Conservation (phyloP, 116 monocot genomes). For the Thalassia testudinum region DNA sequence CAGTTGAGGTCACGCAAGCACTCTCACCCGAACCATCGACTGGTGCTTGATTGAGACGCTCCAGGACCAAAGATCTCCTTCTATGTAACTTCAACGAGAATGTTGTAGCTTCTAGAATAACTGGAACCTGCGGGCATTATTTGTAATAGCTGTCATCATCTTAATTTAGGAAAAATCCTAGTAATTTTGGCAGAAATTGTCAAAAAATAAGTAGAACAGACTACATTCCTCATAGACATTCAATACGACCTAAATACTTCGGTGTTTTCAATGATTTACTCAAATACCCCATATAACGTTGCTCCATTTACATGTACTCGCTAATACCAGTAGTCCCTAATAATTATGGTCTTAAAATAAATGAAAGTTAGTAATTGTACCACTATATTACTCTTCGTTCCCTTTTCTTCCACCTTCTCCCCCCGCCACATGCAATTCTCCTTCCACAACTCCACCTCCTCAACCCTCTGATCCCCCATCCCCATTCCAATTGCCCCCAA, state of each 20-base stretch:
- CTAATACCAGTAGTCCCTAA: no score
- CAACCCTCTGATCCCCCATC: no score
- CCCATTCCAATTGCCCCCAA: no score
- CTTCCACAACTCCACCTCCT: no score
- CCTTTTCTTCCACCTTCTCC: no score
- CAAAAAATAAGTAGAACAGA: neutral
- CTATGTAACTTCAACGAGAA: constrained; percentile 65
- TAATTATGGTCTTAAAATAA: no score
- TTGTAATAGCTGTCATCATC: neutral
- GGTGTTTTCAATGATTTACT: no score
- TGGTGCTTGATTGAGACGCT: constrained; percentile 90
- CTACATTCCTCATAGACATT: neutral
- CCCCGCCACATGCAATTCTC: no score
- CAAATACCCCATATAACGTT: no score
- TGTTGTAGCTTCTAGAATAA: constrained; percentile 65
- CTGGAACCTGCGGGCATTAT: constrained; percentile 44
- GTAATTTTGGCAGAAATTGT: neutral
- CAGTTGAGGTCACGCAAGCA: constrained; percentile 40
- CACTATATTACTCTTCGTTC: neutral
- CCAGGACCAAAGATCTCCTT: constrained; percentile 54
- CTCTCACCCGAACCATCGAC: constrained; percentile 67
- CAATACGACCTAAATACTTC: no score
- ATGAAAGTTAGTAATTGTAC: neutral
- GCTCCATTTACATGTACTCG: no score
- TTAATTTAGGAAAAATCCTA: neutral